These are phyloP conservation scores for Sequoia sempervirens DNA, from an alignment of 75 land plant genomes.

Conservation along the genomic window DNA sequence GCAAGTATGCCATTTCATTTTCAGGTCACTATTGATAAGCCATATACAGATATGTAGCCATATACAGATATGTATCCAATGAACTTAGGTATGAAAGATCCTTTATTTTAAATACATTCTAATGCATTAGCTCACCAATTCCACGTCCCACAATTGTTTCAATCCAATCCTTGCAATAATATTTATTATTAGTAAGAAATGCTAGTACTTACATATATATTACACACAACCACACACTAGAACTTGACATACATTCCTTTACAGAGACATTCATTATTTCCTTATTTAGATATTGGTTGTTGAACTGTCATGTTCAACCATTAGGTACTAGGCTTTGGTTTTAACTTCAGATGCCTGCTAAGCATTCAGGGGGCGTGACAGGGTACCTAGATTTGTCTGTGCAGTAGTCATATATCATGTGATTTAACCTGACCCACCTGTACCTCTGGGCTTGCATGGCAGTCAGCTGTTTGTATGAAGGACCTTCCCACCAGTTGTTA, in stretches of 20 bases:
- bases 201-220: not conserved
- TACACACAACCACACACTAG: not conserved
- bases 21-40: not conserved
- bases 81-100: too few species aligned
- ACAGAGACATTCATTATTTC: not conserved
- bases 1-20: not conserved
- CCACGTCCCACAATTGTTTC: too few species aligned
- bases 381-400: constrained; percentile 52
- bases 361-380: constrained; percentile 47
- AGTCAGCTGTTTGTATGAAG: constrained; percentile 27
- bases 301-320: not conserved
- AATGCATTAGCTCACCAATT: too few species aligned
- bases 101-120: too few species aligned
- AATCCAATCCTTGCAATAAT: too few species aligned
- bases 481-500: constrained; percentile 50
- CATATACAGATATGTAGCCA: not conserved
- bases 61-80: too few species aligned
- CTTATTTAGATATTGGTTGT: not conserved
- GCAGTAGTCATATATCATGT: constrained; percentile 76
- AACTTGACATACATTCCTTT: too few species aligned
- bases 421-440: constrained; percentile 51
- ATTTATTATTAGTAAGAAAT: not conserved
- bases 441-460: constrained; percentile 20
- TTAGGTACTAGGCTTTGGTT: not conserved
- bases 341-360: constrained; percentile 20